These are phyloP conservation scores for Phyllosticta capitalensis DNA, from an alignment of 2,329 filamentous ascomycete genomes.

Conservation along the genomic window DNA sequence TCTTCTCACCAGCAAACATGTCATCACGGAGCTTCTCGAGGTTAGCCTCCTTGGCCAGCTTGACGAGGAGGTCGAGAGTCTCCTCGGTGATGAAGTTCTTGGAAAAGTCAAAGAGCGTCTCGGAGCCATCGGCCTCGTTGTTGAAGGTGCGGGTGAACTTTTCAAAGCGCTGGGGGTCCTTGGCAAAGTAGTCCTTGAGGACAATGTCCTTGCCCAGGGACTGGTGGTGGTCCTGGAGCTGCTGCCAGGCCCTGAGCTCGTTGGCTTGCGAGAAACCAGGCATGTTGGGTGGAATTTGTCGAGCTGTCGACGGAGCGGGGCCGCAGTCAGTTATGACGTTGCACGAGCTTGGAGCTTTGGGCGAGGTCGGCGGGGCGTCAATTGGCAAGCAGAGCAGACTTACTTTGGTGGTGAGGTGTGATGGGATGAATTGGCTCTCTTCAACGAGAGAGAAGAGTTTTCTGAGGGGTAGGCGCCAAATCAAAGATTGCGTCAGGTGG, in stretches of 20 bases:
- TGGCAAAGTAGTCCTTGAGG: conserved; percentile 84
- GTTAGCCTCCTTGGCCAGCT: conserved; percentile 84
- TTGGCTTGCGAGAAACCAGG: conserved; percentile 70
- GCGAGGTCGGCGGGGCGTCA: not conserved
- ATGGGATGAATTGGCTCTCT: not conserved
- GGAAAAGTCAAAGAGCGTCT: conserved; percentile 96
- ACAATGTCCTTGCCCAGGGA: conserved; percentile 80
- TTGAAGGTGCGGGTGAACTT: conserved; percentile 83
- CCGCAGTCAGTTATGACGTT: conserved; percentile 10
- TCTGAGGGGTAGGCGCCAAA: not conserved
- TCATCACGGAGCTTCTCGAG: conserved; percentile 89
- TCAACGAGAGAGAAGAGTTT: not conserved
- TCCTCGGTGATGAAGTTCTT: conserved; percentile 98
- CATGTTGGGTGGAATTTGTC: conserved; percentile 30
- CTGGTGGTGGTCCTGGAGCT: conserved; percentile 85
- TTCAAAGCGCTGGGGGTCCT: conserved; percentile 78
- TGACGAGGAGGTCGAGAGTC: conserved; percentile 74
- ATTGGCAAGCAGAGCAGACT: not conserved
- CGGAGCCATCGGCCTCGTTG: conserved; percentile 66
- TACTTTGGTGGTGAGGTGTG: not conserved
- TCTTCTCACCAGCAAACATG: conserved; percentile 96
- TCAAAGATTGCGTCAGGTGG: conserved; percentile 1
- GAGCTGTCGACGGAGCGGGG: conserved; percentile 1
- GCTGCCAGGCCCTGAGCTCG: conserved; percentile 76
- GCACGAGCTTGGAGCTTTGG: not conserved